Evolutionary conservation across 2,329 filamentous ascomycete genomes (phyloP).

Genomic region (Colletotrichum tofieldiae): DNA sequence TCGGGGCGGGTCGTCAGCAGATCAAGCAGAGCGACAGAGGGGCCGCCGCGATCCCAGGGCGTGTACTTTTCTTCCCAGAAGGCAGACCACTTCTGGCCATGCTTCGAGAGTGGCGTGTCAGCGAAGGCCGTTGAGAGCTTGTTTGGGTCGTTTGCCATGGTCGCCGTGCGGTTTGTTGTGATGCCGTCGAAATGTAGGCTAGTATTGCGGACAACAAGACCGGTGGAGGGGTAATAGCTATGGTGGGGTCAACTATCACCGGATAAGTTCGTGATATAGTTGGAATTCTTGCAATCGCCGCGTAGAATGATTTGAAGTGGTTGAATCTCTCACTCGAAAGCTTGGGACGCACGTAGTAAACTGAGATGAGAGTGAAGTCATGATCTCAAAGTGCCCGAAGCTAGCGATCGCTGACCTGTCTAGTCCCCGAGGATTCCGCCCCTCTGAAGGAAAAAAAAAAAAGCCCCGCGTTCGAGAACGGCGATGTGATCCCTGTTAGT

Average conservation of each 20-base stretch:
- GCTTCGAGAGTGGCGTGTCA: constrained; percentile 51
- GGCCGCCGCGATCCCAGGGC: constrained; percentile 72
- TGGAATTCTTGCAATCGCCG: not conserved
- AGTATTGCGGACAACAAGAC: not conserved
- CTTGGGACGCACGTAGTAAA: not conserved
- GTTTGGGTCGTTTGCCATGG: constrained; percentile 46
- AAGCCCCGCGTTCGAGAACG: constrained; percentile 28
- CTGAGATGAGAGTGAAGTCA: constrained; percentile 21
- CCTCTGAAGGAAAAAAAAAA: not conserved
- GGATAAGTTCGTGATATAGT: not conserved
- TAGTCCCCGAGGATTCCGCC: constrained; percentile 30
- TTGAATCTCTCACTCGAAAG: not conserved
- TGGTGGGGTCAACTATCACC: not conserved
- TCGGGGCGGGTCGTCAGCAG: constrained; percentile 62
- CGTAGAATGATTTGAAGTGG: not conserved
- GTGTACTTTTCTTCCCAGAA: constrained; percentile 63
- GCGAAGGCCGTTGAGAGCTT: constrained; percentile 56
- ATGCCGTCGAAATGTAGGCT: not conserved
- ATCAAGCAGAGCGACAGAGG: constrained; percentile 69
- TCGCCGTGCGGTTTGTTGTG: constrained; percentile 8
- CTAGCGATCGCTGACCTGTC: not conserved
- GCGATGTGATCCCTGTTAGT: constrained; percentile 28
- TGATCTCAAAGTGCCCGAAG: not conserved
- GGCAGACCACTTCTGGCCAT: constrained; percentile 61
- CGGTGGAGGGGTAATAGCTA: not conserved